Percentiles rank a stretch among this genome's conserved stretches.
These are phyloP conservation scores for Pholiota molesta DNA, from an alignment of 768 basidiomycete genomes.

Conservation along the genomic window DNA sequence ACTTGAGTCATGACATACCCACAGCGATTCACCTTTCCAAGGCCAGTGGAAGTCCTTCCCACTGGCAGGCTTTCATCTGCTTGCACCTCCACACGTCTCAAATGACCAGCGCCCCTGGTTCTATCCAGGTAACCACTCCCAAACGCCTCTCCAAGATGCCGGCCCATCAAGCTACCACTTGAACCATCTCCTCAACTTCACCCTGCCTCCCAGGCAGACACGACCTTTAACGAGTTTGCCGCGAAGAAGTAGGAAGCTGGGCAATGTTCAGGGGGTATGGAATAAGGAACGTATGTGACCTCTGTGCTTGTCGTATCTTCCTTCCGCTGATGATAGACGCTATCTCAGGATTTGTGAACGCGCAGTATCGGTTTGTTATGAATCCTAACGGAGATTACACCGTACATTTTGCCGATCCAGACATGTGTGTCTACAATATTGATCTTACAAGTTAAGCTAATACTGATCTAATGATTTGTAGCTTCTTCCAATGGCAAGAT, in stretches of 20 bases:
- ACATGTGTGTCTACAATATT: conserved; percentile 67
- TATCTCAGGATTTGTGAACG: conserved; percentile 84
- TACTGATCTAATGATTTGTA: conserved; percentile 31
- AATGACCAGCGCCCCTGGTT: conserved; percentile 41
- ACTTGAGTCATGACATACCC: conserved; percentile 42
- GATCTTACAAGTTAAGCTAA: background rate
- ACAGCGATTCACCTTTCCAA: conserved; percentile 14
- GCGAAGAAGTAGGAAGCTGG: conserved; percentile 74
- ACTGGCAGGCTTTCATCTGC: conserved; percentile 47
- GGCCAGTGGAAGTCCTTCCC: conserved; percentile 43
- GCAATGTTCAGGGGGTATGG: conserved; percentile 69
- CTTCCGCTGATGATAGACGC: conserved; percentile 1
- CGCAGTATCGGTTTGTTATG: conserved; percentile 95
- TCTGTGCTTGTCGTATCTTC: background rate
- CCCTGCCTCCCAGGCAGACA: conserved; percentile 83
- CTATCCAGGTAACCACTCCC: conserved; percentile 41
- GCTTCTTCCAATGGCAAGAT: conserved; percentile 96
- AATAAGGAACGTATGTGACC: conserved; percentile 86
- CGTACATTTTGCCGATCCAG: conserved; percentile 95
- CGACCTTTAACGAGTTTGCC: conserved; percentile 60
- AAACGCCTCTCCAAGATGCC: conserved; percentile 73
- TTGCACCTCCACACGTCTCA: conserved; percentile 12
- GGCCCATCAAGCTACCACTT: conserved; percentile 59
- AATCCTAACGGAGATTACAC: conserved; percentile 91
- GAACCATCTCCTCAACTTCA: conserved; percentile 93